A percentile compares a stretch with the other conserved stretches of the same genome.
These are phyloP conservation scores for Penicillium sp. DNA, from an alignment of 2,329 filamentous ascomycete genomes.

Conservation along the genomic window DNA sequence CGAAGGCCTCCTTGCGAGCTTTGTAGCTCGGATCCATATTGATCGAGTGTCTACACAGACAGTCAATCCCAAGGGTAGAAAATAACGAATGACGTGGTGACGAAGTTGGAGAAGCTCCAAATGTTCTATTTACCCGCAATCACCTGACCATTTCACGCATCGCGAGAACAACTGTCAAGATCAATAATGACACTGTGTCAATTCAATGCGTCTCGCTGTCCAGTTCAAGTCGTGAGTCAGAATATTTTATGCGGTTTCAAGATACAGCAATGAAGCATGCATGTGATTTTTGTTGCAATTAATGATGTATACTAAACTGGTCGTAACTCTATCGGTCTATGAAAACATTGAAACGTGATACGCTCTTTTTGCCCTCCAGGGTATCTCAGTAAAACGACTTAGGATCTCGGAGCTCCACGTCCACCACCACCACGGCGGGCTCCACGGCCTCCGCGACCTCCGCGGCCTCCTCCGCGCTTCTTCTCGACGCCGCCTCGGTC, in stretches of 20 bases:
- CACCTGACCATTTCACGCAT: conserved; percentile 6
- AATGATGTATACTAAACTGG: conserved; percentile 1
- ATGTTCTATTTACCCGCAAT: conserved; percentile 1
- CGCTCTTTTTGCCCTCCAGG: conserved; percentile 1
- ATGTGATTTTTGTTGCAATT: neutral
- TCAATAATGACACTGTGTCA: conserved; percentile 11
- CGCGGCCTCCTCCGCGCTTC: conserved; percentile 17
- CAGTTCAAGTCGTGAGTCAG: no score
- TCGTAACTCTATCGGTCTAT: conserved; percentile 10
- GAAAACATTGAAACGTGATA: neutral
- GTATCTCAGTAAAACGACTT: conserved; percentile 1
- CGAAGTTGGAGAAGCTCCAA: conserved; percentile 3
- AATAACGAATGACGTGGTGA: conserved; percentile 2
- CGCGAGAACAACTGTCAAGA: conserved; percentile 8
- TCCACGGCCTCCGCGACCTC: conserved; percentile 19
- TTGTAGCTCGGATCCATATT: conserved; percentile 69
- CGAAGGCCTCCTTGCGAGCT: conserved; percentile 89
- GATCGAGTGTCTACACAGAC: neutral
- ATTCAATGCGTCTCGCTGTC: neutral
- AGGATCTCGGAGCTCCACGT: conserved; percentile 9
- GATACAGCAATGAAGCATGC: neutral
- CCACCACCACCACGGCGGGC: conserved; percentile 15
- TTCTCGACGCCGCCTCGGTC: conserved; percentile 24
- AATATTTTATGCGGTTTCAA: no score
- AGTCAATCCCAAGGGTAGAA: neutral